These are phyloP conservation scores for Glaciozyma antarctica DNA, from an alignment of 768 basidiomycete genomes.

Conservation along the genomic window DNA sequence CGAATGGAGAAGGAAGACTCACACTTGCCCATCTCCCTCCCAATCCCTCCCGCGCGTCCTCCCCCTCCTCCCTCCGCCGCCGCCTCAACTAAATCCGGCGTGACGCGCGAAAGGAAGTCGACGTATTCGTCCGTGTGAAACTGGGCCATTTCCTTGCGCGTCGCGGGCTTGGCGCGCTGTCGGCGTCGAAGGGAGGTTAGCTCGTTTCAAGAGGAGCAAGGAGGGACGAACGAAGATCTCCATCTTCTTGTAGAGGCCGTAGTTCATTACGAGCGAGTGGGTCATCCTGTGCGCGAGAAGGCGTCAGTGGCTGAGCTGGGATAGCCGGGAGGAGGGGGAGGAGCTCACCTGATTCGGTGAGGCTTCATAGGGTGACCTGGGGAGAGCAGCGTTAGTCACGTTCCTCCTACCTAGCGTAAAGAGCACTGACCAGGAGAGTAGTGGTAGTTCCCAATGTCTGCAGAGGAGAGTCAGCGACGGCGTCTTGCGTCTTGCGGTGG, in stretches of 20 bases:
- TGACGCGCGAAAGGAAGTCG: slow-evolving; percentile 77
- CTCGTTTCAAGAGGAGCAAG: neutral
- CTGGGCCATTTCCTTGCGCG: slow-evolving; percentile 97
- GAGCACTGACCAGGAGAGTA: slow-evolving; percentile 41
- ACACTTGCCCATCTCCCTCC: slow-evolving; percentile 30
- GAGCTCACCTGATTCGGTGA: slow-evolving; percentile 64
- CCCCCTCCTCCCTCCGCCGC: slow-evolving; percentile 21
- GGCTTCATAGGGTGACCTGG: slow-evolving; percentile 44
- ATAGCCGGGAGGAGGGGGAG: too few relatives aligned
- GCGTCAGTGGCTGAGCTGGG: too few relatives aligned
- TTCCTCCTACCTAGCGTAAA: neutral
- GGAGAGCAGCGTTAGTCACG: slow-evolving; percentile 12
- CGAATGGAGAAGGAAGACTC: slow-evolving; percentile 2
- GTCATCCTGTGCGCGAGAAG: slow-evolving; percentile 54
- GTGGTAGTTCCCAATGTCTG: slow-evolving; percentile 90
- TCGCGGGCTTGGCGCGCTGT: slow-evolving; percentile 98
- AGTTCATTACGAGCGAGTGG: slow-evolving; percentile 98
- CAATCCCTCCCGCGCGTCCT: slow-evolving; percentile 19
- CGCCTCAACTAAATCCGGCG: slow-evolving; percentile 50
- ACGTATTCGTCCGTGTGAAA: slow-evolving; percentile 99
- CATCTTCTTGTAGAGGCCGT: slow-evolving; percentile 98
- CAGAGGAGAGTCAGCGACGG: neutral
- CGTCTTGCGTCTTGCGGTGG: neutral
- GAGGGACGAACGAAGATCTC: slow-evolving; percentile 84
- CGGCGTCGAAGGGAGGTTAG: neutral